Evolutionary conservation across 2,329 filamentous ascomycete genomes (phyloP).

Genomic region (Botrytis porri): DNA sequence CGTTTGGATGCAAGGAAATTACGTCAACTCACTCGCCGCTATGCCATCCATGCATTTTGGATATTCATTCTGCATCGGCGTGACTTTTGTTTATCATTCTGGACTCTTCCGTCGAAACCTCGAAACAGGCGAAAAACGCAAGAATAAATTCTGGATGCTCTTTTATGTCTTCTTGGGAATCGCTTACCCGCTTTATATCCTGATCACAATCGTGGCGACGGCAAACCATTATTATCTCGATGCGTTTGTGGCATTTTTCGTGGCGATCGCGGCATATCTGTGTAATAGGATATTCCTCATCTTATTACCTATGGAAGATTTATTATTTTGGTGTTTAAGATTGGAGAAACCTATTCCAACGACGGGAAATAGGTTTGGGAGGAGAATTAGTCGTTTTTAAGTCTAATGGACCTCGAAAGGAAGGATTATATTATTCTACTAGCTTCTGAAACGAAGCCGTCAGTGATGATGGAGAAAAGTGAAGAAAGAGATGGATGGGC

Average conservation of each 20-base stretch:
- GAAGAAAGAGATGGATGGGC: background rate
- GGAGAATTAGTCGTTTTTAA: background rate
- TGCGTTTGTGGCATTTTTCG: conserved; percentile 47
- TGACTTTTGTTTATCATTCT: conserved; percentile 52
- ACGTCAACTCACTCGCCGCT: conserved; percentile 49
- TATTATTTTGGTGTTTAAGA: conserved; percentile 46
- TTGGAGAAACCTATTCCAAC: conserved; percentile 50
- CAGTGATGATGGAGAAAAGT: background rate
- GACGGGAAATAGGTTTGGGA: conserved; percentile 42
- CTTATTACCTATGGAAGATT: conserved; percentile 49
- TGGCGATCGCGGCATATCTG: conserved; percentile 45
- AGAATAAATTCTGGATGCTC: conserved; percentile 43
- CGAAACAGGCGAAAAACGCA: conserved; percentile 44
- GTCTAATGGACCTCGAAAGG: background rate
- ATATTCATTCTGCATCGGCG: conserved; percentile 52
- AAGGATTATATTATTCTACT: background rate
- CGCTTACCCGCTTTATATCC: conserved; percentile 46
- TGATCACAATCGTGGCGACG: conserved; percentile 51
- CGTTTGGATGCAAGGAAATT: conserved; percentile 50
- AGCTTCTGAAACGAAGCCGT: no score
- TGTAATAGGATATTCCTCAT: conserved; percentile 50
- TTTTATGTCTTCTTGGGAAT: conserved; percentile 45
- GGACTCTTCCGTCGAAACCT: conserved; percentile 42
- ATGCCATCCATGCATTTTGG: conserved; percentile 55
- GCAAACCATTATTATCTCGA: conserved; percentile 56